These are phyloP conservation scores for Podosphaera aphanis DNA, from an alignment of 2,329 filamentous ascomycete genomes.

Conservation along the genomic window DNA sequence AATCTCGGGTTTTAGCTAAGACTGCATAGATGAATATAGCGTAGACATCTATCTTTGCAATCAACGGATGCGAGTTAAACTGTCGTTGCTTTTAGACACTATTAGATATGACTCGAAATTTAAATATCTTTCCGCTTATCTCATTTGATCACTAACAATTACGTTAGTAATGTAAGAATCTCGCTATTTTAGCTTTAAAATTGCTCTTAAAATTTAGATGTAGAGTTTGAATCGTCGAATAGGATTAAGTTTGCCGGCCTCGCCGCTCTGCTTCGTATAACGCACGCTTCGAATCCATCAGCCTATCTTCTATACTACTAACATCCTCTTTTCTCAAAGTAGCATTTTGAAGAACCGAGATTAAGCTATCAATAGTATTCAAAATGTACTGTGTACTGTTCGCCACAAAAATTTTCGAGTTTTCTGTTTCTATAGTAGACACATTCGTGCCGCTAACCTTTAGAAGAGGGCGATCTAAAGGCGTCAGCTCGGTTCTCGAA, in stretches of 20 bases:
- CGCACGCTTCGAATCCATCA: slow-evolving; percentile 57
- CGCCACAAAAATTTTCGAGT: background rate
- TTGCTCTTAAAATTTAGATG: background rate
- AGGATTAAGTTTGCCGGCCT: slow-evolving; percentile 17
- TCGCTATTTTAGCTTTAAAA: no score
- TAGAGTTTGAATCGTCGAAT: background rate
- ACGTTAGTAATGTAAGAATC: no score
- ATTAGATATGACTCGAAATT: no score
- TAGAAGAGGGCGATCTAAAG: background rate
- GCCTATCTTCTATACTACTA: slow-evolving; percentile 48
- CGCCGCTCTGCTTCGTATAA: slow-evolving; percentile 39
- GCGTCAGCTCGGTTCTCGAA: background rate
- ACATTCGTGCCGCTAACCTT: background rate
- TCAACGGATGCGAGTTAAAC: no score
- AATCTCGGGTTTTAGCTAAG: background rate
- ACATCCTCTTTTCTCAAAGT: slow-evolving; percentile 41
- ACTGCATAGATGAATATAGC: no score
- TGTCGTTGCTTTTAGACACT: no score
- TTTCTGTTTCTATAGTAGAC: background rate
- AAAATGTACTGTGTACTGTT: background rate
- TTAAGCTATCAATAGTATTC: slow-evolving; percentile 17
- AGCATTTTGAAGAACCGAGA: slow-evolving; percentile 34
- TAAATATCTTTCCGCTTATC: no score
- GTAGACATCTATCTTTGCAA: no score
- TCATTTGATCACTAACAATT: no score